Evolutionary conservation across 805 yeast species (phyloP), one percentile per base, ranked within the genome.

Genomic region (Myxozyma mucilagina): DNA sequence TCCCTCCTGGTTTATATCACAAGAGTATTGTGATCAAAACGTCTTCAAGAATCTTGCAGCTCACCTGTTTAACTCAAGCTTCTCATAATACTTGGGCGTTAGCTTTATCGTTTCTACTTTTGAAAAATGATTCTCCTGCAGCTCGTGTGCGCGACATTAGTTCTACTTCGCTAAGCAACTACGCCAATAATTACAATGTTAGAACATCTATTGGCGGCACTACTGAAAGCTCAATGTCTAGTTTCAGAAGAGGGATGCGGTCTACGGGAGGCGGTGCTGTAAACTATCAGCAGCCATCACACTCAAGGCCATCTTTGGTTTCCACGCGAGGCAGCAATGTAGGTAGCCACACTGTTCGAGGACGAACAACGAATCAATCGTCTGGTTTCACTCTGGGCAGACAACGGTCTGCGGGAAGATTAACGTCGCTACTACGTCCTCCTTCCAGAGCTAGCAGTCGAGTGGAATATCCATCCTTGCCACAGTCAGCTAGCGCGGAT

Each of bases 11-110:
- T 0, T 75, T 93, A 44, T 89, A 87, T 73, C 89, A 89, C 74
- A 90, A 89, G 80, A 85, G 94, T 70, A 87, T 93, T 56, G 73
- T 92, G 53, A 83, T 94, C 43, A 86, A 81, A 60, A 85, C 96
- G 1, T 83, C 82, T 54, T 83, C 82, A 47, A 82, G 87, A 56
- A 76, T 83, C 3, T 75, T 93, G 67, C 89, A 86, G 74, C 78
- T 93, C 56, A 93, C 98, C 0, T 92, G 97, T 75, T 86, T 94
- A 6, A 89, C 90, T 0, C 82, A 94, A 70, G 87, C 86, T 66
- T 84, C 97, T 47, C 98, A 93, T 73, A 89, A 89, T 70, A 85
- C 90, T 43, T 93, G 99, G 99, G 87, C 80, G 73, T 87, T 89
- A 69, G 89, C 97, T 0, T 77, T 93, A 63, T 81, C 87, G 56